Percentiles rank a stretch among this genome's conserved stretches.
Conservation (phyloP, 2,329 filamentous ascomycete genomes). For the Fusarium subtropicale region DNA sequence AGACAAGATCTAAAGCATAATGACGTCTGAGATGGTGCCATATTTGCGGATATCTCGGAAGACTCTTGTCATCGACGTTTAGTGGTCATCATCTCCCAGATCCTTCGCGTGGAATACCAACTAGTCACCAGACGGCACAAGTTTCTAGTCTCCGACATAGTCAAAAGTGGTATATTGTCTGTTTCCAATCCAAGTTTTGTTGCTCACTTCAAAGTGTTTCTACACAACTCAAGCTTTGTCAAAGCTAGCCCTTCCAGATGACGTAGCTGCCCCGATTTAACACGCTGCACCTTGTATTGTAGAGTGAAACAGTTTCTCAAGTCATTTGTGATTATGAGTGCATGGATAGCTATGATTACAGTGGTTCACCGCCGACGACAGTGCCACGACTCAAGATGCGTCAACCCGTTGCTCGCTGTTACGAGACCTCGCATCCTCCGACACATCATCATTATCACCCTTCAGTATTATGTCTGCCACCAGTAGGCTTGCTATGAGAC, state of each 20-base stretch:
- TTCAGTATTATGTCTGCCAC: background rate
- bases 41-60: background rate
- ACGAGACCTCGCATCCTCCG: background rate
- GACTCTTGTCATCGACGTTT: background rate
- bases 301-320: too few relatives aligned
- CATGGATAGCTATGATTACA: background rate
- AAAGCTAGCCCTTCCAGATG: background rate
- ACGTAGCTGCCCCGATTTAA: slow-evolving; percentile 6
- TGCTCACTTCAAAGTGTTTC: background rate
- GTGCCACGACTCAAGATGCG: background rate
- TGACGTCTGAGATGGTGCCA: background rate
- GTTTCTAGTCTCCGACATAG: too few relatives aligned
- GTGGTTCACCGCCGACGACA: background rate
- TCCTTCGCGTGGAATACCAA: background rate
- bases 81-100: too few relatives aligned
- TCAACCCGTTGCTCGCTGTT: background rate
- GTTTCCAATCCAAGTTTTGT: background rate
- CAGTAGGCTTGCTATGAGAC: background rate
- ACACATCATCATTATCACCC: background rate
- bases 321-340: background rate
- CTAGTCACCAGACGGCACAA: too few relatives aligned
- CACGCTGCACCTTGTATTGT: background rate
- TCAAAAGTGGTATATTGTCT: too few relatives aligned
- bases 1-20: background rate
- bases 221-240: background rate